phyloP scores from a whole-genome alignment of 345 rosid genomes.

The Eucalyptus cloeziana region DNA sequence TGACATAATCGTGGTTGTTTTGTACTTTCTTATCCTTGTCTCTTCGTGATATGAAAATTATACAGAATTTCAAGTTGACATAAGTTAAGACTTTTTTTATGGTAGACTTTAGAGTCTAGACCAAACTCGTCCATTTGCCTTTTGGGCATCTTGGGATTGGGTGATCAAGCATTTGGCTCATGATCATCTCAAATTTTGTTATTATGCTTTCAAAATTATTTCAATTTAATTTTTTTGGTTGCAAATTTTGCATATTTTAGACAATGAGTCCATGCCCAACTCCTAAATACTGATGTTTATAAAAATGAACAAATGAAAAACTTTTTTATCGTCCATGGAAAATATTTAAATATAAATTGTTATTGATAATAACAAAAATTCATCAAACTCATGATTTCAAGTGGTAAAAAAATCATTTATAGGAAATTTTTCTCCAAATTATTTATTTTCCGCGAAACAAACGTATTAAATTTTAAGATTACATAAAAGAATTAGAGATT shows the following conservation, averaged over 20 bases:
- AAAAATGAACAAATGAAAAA: background rate
- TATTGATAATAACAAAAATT: fast-evolving
- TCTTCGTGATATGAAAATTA: background rate
- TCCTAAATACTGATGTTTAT: background rate
- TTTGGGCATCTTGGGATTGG: background rate
- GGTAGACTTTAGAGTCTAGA: background rate
- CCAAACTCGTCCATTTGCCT: background rate
- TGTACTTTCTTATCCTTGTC: background rate
- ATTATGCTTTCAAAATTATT: background rate
- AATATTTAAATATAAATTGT: too few species aligned
- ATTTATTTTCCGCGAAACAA: fast-evolving
- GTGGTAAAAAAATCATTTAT: fast-evolving
- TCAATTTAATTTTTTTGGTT: background rate
- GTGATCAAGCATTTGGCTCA: background rate
- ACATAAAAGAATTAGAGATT: too few species aligned
- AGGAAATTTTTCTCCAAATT: too few species aligned
- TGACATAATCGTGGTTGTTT: background rate
- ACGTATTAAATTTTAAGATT: too few species aligned
- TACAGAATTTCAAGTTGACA: background rate
- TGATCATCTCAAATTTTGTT: background rate
- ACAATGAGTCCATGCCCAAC: background rate
- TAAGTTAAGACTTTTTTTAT: too few species aligned
- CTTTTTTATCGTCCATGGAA: background rate
- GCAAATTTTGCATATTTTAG: background rate
- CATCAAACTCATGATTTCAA: background rate